Evolutionary conservation across 2,329 filamentous ascomycete species (phyloP).

Genomic region (Tolypocladium album): DNA sequence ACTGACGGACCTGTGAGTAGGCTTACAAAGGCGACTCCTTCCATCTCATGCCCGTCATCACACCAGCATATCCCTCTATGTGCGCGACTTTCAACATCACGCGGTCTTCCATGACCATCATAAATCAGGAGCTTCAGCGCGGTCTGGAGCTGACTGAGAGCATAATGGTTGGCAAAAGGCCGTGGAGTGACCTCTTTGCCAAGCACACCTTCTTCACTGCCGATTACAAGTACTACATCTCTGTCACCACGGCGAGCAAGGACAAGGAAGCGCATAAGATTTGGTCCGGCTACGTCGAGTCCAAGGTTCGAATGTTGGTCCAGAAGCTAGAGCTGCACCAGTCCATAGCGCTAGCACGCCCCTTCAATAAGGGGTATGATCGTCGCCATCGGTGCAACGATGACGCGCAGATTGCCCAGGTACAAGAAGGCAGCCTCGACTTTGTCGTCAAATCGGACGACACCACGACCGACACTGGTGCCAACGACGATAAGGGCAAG

Average conservation of each 20-base stretch:
- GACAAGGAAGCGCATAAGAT: conserved; percentile 75
- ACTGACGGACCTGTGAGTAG: conserved; percentile 23
- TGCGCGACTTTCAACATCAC: conserved; percentile 94
- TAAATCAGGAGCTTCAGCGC: conserved; percentile 71
- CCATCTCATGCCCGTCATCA: conserved; percentile 97
- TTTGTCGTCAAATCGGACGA: conserved; percentile 31
- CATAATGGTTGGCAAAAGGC: conserved; percentile 65
- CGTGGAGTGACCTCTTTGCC: conserved; percentile 80
- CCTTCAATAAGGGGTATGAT: conserved; percentile 89
- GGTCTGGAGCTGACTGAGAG: conserved; percentile 67
- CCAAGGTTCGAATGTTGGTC: conserved; percentile 80
- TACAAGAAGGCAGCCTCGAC: conserved; percentile 41
- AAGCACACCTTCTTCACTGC: conserved; percentile 90
- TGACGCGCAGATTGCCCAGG: conserved; percentile 39
- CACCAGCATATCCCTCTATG: conserved; percentile 94
- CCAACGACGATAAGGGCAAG: not conserved
- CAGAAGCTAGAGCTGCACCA: conserved; percentile 70
- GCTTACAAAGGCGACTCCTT: conserved; percentile 70
- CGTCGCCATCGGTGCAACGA: conserved; percentile 61
- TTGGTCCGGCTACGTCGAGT: conserved; percentile 90
- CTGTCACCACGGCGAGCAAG: conserved; percentile 71
- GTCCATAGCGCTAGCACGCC: conserved; percentile 73
- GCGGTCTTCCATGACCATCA: conserved; percentile 71
- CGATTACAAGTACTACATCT: conserved; percentile 93
- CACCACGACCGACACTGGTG: conserved; percentile 11